Conservation (phyloP, 108 stramenopile genomes). For the Tribonema minus region DNA sequence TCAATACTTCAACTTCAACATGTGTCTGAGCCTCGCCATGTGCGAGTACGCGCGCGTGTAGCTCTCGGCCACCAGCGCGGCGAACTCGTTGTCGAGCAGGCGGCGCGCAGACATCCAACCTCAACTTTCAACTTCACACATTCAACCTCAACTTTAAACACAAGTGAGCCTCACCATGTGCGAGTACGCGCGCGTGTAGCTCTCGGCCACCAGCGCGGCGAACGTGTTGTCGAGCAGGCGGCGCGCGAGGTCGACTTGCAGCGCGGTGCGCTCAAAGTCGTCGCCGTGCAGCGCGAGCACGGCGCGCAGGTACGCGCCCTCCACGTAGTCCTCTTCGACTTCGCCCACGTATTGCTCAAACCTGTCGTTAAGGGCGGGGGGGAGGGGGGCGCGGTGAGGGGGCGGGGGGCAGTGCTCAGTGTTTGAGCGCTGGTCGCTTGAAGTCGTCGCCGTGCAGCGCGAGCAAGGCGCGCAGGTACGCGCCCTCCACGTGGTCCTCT, state of each 20-base stretch:
- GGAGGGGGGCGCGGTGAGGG: too few species aligned
- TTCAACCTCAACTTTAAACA: too few species aligned
- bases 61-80: constrained; percentile 83
- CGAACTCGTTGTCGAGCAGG: constrained; percentile 63
- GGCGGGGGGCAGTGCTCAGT: too few species aligned
- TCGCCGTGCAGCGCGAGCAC: constrained; percentile 79
- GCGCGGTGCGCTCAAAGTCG: constrained; percentile 22
- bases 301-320: constrained; percentile 86
- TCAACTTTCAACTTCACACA: too few species aligned
- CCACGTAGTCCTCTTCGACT: constrained; percentile 56
- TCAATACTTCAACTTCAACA: too few species aligned
- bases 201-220: constrained; percentile 84
- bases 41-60: constrained; percentile 82
- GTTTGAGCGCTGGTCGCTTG: not conserved
- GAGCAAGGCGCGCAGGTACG: constrained; percentile 86
- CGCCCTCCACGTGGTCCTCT: constrained; percentile 66
- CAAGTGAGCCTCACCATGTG: too few species aligned
- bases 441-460: constrained; percentile 70
- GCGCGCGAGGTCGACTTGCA: constrained; percentile 53
- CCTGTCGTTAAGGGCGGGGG: too few species aligned
- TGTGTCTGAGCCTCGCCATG: constrained; percentile 87
- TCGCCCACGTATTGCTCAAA: constrained; percentile 33
- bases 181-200: constrained; percentile 79
- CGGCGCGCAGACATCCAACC: too few species aligned
- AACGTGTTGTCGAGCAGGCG: constrained; percentile 59